phyloP scores from a whole-genome alignment of 2,329 filamentous ascomycete species.

The Cladophialophora chaetospira region DNA sequence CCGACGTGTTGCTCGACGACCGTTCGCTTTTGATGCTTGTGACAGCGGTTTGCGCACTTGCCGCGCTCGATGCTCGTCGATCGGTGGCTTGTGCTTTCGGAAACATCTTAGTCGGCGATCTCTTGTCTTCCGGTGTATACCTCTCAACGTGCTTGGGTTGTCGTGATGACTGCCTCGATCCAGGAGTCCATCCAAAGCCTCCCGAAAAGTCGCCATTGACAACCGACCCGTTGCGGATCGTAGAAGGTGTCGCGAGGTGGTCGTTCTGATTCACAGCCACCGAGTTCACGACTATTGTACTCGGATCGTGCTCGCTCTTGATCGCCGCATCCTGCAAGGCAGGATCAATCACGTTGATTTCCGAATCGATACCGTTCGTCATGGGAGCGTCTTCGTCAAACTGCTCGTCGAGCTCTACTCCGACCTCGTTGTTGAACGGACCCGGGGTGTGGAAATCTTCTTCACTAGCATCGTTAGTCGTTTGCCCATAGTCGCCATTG shows the following conservation, averaged over 20 bases:
- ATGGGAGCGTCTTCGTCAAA: not conserved
- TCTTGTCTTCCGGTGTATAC: constrained; percentile 40
- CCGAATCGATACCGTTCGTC: not conserved
- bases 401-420: constrained; percentile 9
- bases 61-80: constrained; percentile 29
- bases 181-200: constrained; percentile 39
- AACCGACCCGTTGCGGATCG: constrained; percentile 5
- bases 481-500: constrained; percentile 10
- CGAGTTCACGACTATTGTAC: not conserved
- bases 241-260: constrained; percentile 16
- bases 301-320: constrained; percentile 5
- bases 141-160: constrained; percentile 46
- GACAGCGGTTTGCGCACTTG: constrained; percentile 20
- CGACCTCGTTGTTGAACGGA: constrained; percentile 34
- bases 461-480: constrained; percentile 18
- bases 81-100: constrained; percentile 15
- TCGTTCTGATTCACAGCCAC: not conserved
- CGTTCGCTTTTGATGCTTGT: constrained; percentile 27
- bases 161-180: constrained; percentile 48
- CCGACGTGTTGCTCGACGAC: constrained; percentile 31
- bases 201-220: constrained; percentile 32
- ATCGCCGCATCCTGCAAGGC: constrained; percentile 14
- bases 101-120: constrained; percentile 22
- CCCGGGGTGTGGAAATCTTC: constrained; percentile 21
- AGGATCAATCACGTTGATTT: constrained; percentile 18